Evolutionary conservation across 495 filamentous ascomycete species (phyloP), one percentile per base, ranked within the genome.

Genomic region (Daldinia childiae): DNA sequence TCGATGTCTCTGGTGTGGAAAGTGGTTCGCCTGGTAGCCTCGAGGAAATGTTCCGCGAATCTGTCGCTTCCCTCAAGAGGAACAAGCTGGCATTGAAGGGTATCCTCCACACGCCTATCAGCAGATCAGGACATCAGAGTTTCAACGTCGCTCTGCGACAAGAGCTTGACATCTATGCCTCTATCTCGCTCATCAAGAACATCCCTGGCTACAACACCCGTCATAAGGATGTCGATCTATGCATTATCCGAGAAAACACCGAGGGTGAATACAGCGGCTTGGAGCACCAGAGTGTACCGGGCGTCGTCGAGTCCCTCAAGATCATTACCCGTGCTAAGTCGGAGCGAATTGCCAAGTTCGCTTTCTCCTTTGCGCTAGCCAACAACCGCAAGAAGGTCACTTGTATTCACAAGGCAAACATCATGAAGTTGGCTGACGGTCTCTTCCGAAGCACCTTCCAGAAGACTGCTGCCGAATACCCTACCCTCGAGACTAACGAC

Each of bases 381-480:
- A 99, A 98, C 86, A 93, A 97, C 89, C 88, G 96, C 76, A 93
- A 95, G 86, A 98, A 97, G 89, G 93, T 98, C 29, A 98, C 94
- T 69, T 97, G 94, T 82, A 97, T 99, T 76, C 96, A 99, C 88
- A 99, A 99, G 87, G 96, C 95, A 78, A 99, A 98, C 86, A 99
- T 99, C 85, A 99, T 99, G 95, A 98, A 99, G 87, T 87, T 99
- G 58, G 95, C 94, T 82, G 95, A 98, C 77, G 95, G 95, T 84
- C 90, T 99, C 66, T 99, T 99, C 90, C 91, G 95, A 77, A 93
- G 90, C 82, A 99, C 95, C 52, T 95, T 98, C 88, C 91, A 97
- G 83, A 88, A 90, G 73, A 89, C 96, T 71, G 93, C 93, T 56
- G 90, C 94, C 82, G 91, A 97, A 78, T 98, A 94, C 82, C 94